phyloP scores from a whole-genome alignment of 805 yeast species.

The Lachancea thermotolerans region DNA sequence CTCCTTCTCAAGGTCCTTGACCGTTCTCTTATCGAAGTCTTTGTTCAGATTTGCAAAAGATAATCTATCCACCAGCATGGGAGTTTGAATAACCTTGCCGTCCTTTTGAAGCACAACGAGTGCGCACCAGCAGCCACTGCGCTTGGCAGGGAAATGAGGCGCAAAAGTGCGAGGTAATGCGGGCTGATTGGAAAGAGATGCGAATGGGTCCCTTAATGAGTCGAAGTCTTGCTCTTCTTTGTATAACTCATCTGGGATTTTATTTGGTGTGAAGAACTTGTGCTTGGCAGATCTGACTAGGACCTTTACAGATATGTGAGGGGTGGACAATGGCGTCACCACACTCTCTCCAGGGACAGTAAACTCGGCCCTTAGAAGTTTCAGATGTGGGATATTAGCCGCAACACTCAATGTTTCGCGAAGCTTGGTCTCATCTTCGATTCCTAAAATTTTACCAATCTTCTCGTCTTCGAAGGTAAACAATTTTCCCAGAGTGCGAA shows the following conservation, averaged over 20 bases:
- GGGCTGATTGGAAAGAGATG: slow-evolving; percentile 63
- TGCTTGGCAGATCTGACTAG: slow-evolving; percentile 67
- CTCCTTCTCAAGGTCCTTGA: slow-evolving; percentile 27
- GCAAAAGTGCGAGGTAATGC: slow-evolving; percentile 56
- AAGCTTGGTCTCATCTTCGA: slow-evolving; percentile 39
- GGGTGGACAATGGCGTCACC: slow-evolving; percentile 64
- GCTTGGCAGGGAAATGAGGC: slow-evolving; percentile 66
- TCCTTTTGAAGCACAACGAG: slow-evolving; percentile 69
- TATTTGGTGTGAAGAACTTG: slow-evolving; percentile 43
- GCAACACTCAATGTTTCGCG: slow-evolving; percentile 50
- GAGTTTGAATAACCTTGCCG: slow-evolving; percentile 68
- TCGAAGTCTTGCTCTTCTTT: slow-evolving; percentile 59
- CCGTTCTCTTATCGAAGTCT: slow-evolving; percentile 26
- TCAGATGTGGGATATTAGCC: slow-evolving; percentile 57
- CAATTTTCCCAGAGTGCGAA: slow-evolving; percentile 63
- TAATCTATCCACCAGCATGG: slow-evolving; percentile 29
- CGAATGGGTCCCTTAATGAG: slow-evolving; percentile 63
- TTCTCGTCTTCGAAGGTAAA: slow-evolving; percentile 52
- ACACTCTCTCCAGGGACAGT: slow-evolving; percentile 77
- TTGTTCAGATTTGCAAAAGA: slow-evolving; percentile 25
- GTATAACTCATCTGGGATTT: slow-evolving; percentile 27
- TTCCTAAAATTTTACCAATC: slow-evolving; percentile 50
- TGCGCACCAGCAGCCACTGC: slow-evolving; percentile 55
- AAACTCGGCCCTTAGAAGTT: slow-evolving; percentile 64
- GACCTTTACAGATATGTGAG: slow-evolving; percentile 71